phyloP scores from a whole-genome alignment of 306 rosid species.

The Quercus aquifolioides region DNA sequence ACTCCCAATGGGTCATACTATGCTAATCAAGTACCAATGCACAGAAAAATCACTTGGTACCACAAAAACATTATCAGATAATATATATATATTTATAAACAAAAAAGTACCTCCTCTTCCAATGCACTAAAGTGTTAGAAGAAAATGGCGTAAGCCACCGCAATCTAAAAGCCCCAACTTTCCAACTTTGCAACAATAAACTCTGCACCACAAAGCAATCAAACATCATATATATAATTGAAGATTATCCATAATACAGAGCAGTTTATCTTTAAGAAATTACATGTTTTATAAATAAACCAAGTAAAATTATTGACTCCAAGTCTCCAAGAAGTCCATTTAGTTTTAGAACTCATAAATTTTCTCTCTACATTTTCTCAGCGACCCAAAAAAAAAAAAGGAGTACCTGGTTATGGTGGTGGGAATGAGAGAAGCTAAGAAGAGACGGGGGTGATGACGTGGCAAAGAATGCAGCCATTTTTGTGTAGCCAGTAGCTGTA shows the following conservation, averaged over 20 bases:
- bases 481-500: slow-evolving; percentile 3
- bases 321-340: too few relatives aligned
- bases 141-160: slow-evolving; percentile 31
- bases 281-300: not conserved
- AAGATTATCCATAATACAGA: too few relatives aligned
- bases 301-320: not conserved
- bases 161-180: slow-evolving; percentile 17
- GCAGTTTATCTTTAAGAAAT: not conserved
- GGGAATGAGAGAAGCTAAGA: slow-evolving; percentile 19
- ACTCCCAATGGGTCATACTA: too few relatives aligned
- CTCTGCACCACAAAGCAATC: slow-evolving; percentile 7
- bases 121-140: slow-evolving; percentile 16
- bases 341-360: too few relatives aligned
- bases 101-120: slow-evolving; percentile 40
- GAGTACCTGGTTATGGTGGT: slow-evolving; percentile 14
- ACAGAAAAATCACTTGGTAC: too few relatives aligned
- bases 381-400: not conserved
- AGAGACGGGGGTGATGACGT: slow-evolving; percentile 23
- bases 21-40: too few relatives aligned
- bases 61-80: not conserved
- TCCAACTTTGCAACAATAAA: slow-evolving; percentile 26
- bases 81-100: not conserved
- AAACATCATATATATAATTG: not conserved
- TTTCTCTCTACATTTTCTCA: not conserved
- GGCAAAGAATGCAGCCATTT: slow-evolving; percentile 34